Base-by-base conservation (phyloP, 495 filamentous ascomycete species). In the Hypoxylon fuscum region DNA sequence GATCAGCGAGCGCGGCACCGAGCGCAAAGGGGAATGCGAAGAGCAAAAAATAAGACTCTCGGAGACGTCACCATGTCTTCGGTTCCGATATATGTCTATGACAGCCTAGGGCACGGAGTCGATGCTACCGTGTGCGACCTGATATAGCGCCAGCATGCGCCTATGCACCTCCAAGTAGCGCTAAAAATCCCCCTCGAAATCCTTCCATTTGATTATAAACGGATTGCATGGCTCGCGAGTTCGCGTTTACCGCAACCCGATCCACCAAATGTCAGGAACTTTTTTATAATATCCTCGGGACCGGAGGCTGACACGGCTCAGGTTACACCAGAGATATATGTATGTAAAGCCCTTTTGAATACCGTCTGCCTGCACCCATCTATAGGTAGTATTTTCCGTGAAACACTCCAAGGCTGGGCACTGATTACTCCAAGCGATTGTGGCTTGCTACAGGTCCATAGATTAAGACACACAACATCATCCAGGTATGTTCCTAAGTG, bases 141-240 rank as follows among this genome's bases (percentile, higher is more conserved):
- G 49, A 51, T 37, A 37, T 47, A 59, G 55, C 62, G 56, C 32
- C 51, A 52, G 17, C 21, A 55, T 46, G 45, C 62, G 55, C 41
- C 55, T 55, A 35, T 41, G 44, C 46, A 27, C 38, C 22, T 6
- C 20, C 27, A n/a, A 52, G 55, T 32, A 27, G 62, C 62, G 50
- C 62, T 60, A n/a, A n/a, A 66, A 38, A 66, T 66, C 62, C 45
- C 56, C 55, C 23, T 43, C 25, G 17, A 12, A 6, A 59, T 60
- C 55, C 55, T 66, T 66, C 55, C 4, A 43, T 9, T 41, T 18
- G 35, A 44, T 23, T 25, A 43, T 46, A 22, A 40, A 60, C 15
- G 17, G 9, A 2, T 14, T 8, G 14, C n/a, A n/a, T 14, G 23
- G 44, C 45, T 60, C 55, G 51, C 51, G 50, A 32, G 46, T 18